Conservation (phyloP, 768 basidiomycete species). For the Fistulinella prunicolor region DNA sequence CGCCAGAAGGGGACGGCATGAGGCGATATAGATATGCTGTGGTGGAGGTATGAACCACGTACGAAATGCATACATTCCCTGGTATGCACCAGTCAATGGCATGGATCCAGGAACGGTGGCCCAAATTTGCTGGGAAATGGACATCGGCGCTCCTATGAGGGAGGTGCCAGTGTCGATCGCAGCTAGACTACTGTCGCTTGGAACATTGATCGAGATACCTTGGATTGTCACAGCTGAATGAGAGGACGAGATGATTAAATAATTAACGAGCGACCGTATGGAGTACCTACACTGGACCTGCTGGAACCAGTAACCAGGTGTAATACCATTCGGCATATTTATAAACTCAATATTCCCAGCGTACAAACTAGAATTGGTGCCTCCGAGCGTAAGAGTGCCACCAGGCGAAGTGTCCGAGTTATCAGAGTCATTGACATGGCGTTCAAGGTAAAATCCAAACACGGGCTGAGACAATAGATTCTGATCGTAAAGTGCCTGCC, state of each 20-base stretch:
- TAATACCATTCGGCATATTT: slow-evolving; percentile 36
- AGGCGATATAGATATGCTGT: no score
- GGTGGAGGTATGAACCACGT: slow-evolving; percentile 60
- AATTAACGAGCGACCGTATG: no score
- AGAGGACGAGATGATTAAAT: not conserved
- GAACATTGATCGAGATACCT: slow-evolving; percentile 42
- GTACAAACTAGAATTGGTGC: slow-evolving; percentile 52
- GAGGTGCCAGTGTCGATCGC: slow-evolving; percentile 95
- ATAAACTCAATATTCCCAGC: slow-evolving; percentile 66
- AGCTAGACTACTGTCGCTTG: slow-evolving; percentile 42
- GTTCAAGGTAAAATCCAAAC: slow-evolving; percentile 61
- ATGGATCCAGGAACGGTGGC: slow-evolving; percentile 54
- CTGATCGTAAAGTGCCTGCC: slow-evolving; percentile 48
- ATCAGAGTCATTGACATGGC: slow-evolving; percentile 37
- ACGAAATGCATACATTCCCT: slow-evolving; percentile 75
- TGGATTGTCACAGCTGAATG: slow-evolving; percentile 55
- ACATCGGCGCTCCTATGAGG: slow-evolving; percentile 77
- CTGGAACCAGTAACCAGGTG: slow-evolving; percentile 56
- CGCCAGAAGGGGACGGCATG: not conserved
- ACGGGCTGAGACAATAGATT: slow-evolving; percentile 45
- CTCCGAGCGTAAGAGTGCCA: slow-evolving; percentile 70
- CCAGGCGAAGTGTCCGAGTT: slow-evolving; percentile 44
- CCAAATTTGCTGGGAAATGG: slow-evolving; percentile 61
- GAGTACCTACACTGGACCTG: slow-evolving; percentile 43
- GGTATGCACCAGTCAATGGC: slow-evolving; percentile 40